phyloP scores from a whole-genome alignment of 331 rosid genomes.

The Quercus tomentella region DNA sequence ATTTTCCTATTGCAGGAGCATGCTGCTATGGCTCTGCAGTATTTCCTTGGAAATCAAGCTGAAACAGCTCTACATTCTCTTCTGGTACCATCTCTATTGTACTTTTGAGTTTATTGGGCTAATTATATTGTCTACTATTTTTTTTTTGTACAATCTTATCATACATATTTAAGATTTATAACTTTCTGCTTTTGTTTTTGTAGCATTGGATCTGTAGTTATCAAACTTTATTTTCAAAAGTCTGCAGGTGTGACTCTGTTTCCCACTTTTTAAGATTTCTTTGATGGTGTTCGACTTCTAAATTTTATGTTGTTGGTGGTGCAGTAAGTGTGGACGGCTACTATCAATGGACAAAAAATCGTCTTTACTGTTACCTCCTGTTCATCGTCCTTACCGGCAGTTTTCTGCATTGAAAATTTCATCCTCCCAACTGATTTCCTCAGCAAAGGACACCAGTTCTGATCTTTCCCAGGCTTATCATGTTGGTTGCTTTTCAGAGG shows the following conservation, averaged over 20 bases:
- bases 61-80: slow-evolving; percentile 67
- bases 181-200: slow-evolving; percentile 24
- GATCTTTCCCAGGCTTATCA: slow-evolving; percentile 56
- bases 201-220: slow-evolving; percentile 94
- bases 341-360: slow-evolving; percentile 69
- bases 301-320: slow-evolving; percentile 23
- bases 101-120: slow-evolving; percentile 4
- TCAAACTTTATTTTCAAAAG: slow-evolving; percentile 63
- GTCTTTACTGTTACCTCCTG: slow-evolving; percentile 65
- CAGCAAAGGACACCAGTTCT: slow-evolving; percentile 41
- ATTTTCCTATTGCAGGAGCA: slow-evolving; percentile 58
- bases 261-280: slow-evolving; percentile 11
- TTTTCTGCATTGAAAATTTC: slow-evolving; percentile 39
- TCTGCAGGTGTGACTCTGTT: slow-evolving; percentile 62
- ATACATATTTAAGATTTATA: slow-evolving; percentile 1
- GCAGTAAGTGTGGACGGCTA: slow-evolving; percentile 78
- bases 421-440: slow-evolving; percentile 26
- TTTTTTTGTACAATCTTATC: not conserved
- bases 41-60: slow-evolving; percentile 65
- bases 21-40: slow-evolving; percentile 74
- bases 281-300: slow-evolving; percentile 11
- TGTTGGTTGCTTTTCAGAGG: slow-evolving; percentile 65
- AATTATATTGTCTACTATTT: slow-evolving; percentile 8
- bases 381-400: slow-evolving; percentile 64
- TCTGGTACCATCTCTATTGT: slow-evolving; percentile 52